Base-by-base conservation (phyloP, 305 asterid genomes). In the Fraxinus dipetala region DNA sequence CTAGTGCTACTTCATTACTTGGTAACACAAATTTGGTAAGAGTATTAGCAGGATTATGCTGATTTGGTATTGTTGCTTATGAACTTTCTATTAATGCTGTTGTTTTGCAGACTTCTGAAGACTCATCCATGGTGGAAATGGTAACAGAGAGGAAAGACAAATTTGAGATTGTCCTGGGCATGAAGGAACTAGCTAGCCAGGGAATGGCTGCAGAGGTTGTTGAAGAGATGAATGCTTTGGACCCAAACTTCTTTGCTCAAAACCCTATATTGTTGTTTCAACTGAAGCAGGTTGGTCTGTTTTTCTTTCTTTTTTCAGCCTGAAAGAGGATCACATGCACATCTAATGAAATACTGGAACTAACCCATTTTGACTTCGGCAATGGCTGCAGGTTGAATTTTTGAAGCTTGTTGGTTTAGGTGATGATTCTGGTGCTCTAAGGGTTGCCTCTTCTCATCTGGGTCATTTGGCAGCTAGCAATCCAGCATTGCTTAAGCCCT, bases 201-300 rank as follows among this genome's bases (percentile, higher is more conserved):
- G 98, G 98, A 86, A 92, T 96, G 98, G 89, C 98, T 5, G 89
- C 88, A n/a, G 98, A 96, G 88, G 98, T 96, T 78, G 89, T 94
- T 83, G 98, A 93, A 81, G 95, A 96, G 86, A 92, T 96, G 30
- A 93, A 89, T 87, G 81, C 88, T 72, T 81, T 94, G 75, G 94
- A 94, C 88, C 93, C 95, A 61, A 92, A 86, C 59, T 94, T 96
- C 87, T 94, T 94, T 85, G 63, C 80, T 36, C 90, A 93, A 78
- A 93, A 93, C 79, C 95, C 98, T 38, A 80, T 85, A 22, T 83
- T 94, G 83, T 91, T 96, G 35, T 96, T 96, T 89, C 98, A 93
- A 83, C 92, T 96, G 88, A 94, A 92, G 90, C 99, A 94, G 97
- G 98, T 96, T 81, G 2, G 51, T 80, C 45, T 48, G 59, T 83